These are phyloP conservation scores for Coemansia sp. DNA, from an alignment of 192 early-diverging fungal species.

Conservation along the genomic window DNA sequence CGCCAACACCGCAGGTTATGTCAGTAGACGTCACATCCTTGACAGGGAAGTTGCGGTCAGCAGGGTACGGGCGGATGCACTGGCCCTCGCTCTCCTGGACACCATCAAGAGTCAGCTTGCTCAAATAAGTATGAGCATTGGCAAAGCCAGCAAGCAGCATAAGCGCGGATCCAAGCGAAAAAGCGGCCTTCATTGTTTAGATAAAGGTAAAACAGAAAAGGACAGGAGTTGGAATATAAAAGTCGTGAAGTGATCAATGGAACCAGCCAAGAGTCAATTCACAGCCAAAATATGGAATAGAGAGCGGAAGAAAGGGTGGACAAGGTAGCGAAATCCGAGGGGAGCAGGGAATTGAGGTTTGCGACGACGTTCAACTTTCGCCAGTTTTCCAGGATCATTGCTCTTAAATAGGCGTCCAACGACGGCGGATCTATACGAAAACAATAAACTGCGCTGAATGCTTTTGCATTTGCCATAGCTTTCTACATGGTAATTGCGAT, in stretches of 20 bases:
- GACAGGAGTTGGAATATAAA: not conserved
- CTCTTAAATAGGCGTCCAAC: not conserved
- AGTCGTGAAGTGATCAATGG: slow-evolving; percentile 12
- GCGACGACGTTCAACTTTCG: not conserved
- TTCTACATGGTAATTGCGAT: not conserved
- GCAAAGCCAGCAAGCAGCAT: slow-evolving; percentile 17
- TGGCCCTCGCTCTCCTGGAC: slow-evolving; percentile 16
- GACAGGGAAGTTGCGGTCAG: slow-evolving; percentile 28
- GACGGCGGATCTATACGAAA: not conserved
- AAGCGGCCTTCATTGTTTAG: slow-evolving; percentile 11
- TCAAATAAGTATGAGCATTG: slow-evolving; percentile 37
- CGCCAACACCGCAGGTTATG: slow-evolving; percentile 21
- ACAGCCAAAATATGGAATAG: not conserved
- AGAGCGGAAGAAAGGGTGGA: slow-evolving; percentile 2
- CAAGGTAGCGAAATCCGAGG: not conserved
- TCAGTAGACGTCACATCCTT: slow-evolving; percentile 23
- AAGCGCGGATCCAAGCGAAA: slow-evolving; percentile 9
- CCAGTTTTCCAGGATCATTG: not conserved
- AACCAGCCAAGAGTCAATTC: slow-evolving; percentile 24
- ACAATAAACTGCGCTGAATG: not conserved
- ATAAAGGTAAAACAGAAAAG: not conserved
- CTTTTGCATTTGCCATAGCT: not conserved
- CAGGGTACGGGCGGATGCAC: slow-evolving; percentile 33
- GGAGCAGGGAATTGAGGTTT: slow-evolving; percentile 6
- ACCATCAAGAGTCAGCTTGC: slow-evolving; percentile 24